Conservation (phyloP, 352 stramenopile genomes). For the Phytophthora macrochlamydospora region DNA sequence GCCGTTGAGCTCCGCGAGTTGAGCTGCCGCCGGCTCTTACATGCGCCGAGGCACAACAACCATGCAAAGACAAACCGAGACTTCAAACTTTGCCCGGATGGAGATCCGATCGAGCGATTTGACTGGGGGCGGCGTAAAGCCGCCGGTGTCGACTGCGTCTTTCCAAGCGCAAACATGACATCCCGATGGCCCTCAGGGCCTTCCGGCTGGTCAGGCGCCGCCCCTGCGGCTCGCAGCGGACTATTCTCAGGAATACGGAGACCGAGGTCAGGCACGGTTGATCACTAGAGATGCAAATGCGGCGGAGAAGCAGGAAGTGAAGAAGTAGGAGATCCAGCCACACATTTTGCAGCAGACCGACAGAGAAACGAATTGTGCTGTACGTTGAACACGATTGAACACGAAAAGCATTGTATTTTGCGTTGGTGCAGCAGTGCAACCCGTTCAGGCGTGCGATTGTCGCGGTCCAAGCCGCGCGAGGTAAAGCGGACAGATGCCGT, state of each 20-base stretch:
- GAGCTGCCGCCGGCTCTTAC: conserved; percentile 3
- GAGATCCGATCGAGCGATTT: conserved; percentile 18
- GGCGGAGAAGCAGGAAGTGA: background rate
- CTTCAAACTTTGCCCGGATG: conserved; percentile 20
- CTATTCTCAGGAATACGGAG: background rate
- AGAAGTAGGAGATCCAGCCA: background rate
- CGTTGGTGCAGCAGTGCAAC: too few relatives aligned
- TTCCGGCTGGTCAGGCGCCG: background rate
- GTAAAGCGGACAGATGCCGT: background rate
- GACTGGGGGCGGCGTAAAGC: background rate
- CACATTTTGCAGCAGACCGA: background rate
- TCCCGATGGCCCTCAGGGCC: background rate
- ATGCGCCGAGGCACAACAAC: background rate
- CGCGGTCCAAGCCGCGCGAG: background rate
- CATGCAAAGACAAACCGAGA: conserved; percentile 21
- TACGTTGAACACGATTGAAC: background rate
- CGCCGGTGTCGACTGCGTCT: conserved; percentile 4
- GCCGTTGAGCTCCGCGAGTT: background rate
- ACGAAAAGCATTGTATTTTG: background rate
- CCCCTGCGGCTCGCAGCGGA: background rate
- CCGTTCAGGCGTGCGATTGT: background rate
- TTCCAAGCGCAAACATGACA: background rate
- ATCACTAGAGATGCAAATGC: background rate
- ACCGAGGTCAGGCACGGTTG: background rate
- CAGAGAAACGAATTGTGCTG: background rate